Percentiles rank a stretch among this genome's conserved stretches.
Evolutionary conservation across 2,329 filamentous ascomycete genomes (phyloP).

Genomic region (Pestalotiopsis sp.): DNA sequence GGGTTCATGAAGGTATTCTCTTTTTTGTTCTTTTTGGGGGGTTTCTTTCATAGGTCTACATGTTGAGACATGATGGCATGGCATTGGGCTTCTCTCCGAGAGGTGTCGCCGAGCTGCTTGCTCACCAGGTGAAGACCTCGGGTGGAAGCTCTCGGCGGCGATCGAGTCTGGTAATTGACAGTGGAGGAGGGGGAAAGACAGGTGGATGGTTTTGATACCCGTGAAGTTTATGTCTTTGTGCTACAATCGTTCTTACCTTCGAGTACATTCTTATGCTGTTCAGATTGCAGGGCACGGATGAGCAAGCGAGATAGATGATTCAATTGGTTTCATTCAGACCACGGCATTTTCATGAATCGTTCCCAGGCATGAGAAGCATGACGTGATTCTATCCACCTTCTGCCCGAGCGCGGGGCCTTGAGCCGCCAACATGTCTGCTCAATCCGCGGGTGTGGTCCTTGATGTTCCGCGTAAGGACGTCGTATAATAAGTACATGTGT

Average conservation of each 20-base stretch:
- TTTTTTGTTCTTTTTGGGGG: too few relatives aligned
- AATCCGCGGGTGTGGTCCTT: too few relatives aligned
- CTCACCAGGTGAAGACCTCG: neutral
- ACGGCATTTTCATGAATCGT: too few relatives aligned
- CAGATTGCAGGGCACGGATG: neutral
- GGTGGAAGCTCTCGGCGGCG: neutral
- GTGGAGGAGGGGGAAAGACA: neutral
- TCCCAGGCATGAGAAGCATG: too few relatives aligned
- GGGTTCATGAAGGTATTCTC: slow-evolving; percentile 12
- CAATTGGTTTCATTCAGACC: too few relatives aligned
- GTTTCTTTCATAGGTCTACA: too few relatives aligned
- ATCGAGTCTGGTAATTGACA: neutral
- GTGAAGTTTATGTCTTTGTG: neutral
- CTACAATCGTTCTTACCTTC: neutral
- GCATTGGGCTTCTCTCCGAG: neutral
- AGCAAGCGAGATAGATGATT: neutral
- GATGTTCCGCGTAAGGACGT: too few relatives aligned
- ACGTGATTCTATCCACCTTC: too few relatives aligned
- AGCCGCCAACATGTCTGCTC: too few relatives aligned
- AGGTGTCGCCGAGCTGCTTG: neutral
- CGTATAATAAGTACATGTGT: too few relatives aligned
- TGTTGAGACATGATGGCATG: too few relatives aligned
- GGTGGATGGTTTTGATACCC: neutral
- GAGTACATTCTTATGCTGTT: neutral
- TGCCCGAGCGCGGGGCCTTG: too few relatives aligned